Evolutionary conservation across 2,329 filamentous ascomycete genomes (phyloP).

Genomic region (Colletotrichum zoysiae): DNA sequence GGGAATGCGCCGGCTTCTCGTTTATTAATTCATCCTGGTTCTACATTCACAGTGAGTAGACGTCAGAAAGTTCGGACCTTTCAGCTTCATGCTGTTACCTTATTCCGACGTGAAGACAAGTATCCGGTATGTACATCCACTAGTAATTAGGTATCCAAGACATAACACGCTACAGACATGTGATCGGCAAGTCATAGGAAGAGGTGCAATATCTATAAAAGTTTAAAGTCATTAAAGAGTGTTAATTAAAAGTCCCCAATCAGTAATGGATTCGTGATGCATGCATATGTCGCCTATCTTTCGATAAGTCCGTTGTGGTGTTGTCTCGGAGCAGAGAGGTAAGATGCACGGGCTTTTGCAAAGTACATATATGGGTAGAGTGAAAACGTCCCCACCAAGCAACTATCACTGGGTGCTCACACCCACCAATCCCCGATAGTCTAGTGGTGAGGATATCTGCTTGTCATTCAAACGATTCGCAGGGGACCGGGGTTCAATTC

Average conservation of each 20-base stretch:
- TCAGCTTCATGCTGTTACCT: not conserved
- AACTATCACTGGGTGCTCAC: slow-evolving; percentile 4
- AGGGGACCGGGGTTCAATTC: slow-evolving; percentile 42
- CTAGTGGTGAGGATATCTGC: slow-evolving; percentile 42
- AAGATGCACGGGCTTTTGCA: fast-evolving
- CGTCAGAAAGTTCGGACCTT: not conserved
- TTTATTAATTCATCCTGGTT: not conserved
- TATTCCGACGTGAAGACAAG: not conserved
- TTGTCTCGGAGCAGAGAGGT: not conserved
- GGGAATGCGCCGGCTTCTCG: not conserved
- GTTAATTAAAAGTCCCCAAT: not conserved
- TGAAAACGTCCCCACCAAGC: no score
- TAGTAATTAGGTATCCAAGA: not conserved
- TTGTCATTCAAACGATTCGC: slow-evolving; percentile 33
- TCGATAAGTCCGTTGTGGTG: not conserved
- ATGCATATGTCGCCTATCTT: no score
- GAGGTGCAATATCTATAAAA: not conserved
- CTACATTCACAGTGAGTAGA: no score
- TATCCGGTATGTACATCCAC: not conserved
- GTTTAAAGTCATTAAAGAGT: not conserved
- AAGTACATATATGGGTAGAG: not conserved
- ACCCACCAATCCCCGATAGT: slow-evolving; percentile 36
- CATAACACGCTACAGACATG: not conserved
- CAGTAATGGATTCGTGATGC: not conserved
- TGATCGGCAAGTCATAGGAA: not conserved